Conservation (phyloP, 2,329 filamentous ascomycete species). For the Fusarium humuli region DNA sequence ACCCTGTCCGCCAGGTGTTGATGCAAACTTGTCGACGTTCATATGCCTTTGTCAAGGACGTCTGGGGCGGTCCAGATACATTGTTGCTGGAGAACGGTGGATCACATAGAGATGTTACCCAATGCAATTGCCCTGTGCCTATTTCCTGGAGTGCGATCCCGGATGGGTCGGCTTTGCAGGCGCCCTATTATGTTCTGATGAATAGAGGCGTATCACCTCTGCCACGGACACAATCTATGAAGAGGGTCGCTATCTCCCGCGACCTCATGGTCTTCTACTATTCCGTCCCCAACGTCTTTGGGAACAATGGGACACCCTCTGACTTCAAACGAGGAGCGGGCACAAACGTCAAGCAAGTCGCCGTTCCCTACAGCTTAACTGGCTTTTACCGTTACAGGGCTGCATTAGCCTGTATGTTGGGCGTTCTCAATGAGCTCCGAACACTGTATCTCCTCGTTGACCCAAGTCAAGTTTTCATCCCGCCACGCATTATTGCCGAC, state of each 20-base stretch:
- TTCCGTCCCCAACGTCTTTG: background rate
- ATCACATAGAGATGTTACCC: background rate
- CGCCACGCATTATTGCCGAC: background rate
- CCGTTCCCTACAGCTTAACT: background rate
- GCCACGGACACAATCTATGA: background rate
- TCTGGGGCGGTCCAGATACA: background rate
- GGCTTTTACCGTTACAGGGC: rapidly evolving
- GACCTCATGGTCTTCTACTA: background rate
- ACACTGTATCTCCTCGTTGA: background rate
- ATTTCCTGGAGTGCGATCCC: too few species aligned
- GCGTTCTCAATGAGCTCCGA: background rate
- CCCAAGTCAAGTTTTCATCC: background rate
- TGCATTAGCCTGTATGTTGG: background rate
- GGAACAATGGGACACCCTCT: background rate
- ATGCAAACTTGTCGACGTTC: background rate
- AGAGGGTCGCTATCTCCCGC: background rate
- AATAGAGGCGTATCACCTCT: background rate
- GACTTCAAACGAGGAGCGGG: background rate
- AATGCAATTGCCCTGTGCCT: background rate
- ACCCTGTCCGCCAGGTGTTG: background rate
- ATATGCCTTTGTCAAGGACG: background rate
- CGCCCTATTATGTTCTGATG: background rate
- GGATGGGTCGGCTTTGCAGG: too few species aligned
- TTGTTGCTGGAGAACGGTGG: background rate
- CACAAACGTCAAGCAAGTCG: background rate